Conservation (phyloP, 1,139 yeast species). For the Kluyveromyces sp. region DNA sequence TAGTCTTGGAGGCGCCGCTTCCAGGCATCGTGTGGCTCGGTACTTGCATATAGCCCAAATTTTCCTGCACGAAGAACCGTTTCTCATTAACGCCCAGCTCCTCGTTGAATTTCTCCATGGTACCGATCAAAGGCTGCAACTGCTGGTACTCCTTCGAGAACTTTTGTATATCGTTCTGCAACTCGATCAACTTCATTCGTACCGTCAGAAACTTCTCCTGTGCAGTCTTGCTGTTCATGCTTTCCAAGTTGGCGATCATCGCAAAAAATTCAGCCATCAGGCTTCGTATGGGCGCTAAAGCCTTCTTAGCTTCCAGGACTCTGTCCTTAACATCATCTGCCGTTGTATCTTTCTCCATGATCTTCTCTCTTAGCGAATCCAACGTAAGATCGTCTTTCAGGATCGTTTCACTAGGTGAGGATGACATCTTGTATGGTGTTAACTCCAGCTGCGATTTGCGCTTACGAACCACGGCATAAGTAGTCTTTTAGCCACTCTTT, state of each 20-base stretch:
- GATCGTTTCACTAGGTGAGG: background rate
- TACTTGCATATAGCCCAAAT: slow-evolving; percentile 8
- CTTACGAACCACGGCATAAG: too few species aligned
- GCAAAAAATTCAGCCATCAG: slow-evolving; percentile 26
- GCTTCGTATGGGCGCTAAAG: slow-evolving; percentile 25
- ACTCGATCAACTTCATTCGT: slow-evolving; percentile 19
- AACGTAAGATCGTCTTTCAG: slow-evolving; percentile 4
- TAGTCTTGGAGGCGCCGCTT: slow-evolving; percentile 10
- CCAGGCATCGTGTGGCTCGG: slow-evolving; percentile 7
- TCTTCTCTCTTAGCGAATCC: slow-evolving; percentile 4
- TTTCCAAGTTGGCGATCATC: slow-evolving; percentile 21
- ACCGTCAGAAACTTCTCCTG: slow-evolving; percentile 22
- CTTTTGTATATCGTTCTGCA: slow-evolving; percentile 20
- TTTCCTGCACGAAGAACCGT: slow-evolving; percentile 24
- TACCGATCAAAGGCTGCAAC: slow-evolving; percentile 24
- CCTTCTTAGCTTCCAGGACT: slow-evolving; percentile 15
- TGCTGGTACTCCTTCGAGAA: slow-evolving; percentile 21
- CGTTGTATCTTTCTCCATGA: slow-evolving; percentile 3
- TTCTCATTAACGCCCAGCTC: slow-evolving; percentile 15
- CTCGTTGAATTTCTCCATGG: slow-evolving; percentile 22
- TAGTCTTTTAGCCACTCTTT: background rate
- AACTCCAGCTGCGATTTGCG: background rate
- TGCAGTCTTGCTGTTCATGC: slow-evolving; percentile 12
- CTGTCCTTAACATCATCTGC: slow-evolving; percentile 11
- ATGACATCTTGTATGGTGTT: background rate